Conservation (phyloP, 2,329 filamentous ascomycete genomes). For the Sporothrix pallida region DNA sequence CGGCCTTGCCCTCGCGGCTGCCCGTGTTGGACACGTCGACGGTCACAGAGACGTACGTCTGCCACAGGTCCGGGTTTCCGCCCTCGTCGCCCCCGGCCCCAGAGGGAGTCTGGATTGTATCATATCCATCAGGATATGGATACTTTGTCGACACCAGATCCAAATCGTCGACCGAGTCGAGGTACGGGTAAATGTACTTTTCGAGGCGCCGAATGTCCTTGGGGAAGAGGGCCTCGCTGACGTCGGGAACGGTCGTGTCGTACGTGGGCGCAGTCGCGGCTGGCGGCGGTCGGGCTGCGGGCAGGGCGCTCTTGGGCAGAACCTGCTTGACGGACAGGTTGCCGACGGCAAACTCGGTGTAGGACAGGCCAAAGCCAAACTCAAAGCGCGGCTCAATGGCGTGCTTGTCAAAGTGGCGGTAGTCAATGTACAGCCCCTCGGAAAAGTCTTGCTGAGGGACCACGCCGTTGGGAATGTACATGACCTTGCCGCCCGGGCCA, state of each 20-base stretch:
- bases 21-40: constrained; percentile 63
- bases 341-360: constrained; percentile 72
- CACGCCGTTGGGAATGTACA: constrained; percentile 71
- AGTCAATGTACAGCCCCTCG: constrained; percentile 87
- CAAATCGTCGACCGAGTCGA: constrained; percentile 57
- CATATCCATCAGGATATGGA: constrained; percentile 63
- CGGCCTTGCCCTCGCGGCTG: constrained; percentile 48
- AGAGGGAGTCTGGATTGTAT: constrained; percentile 57
- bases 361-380: constrained; percentile 86
- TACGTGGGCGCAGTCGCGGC: constrained; percentile 60
- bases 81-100: constrained; percentile 71
- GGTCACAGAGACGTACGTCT: constrained; percentile 56
- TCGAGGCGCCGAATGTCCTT: constrained; percentile 60
- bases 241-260: constrained; percentile 59
- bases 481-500: constrained; percentile 70
- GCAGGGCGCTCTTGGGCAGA: constrained; percentile 54
- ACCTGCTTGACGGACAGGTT: constrained; percentile 56
- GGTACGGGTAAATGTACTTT: constrained; percentile 77
- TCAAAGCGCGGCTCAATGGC: constrained; percentile 77
- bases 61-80: constrained; percentile 70
- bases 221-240: constrained; percentile 66
- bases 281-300: constrained; percentile 49
- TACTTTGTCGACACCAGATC: constrained; percentile 50
- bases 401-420: constrained; percentile 83
- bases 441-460: constrained; percentile 82